Evolutionary conservation across 2,329 filamentous ascomycete genomes (phyloP), one percentile per base, ranked within the genome.

Genomic region (Thielaviopsis musarum): DNA sequence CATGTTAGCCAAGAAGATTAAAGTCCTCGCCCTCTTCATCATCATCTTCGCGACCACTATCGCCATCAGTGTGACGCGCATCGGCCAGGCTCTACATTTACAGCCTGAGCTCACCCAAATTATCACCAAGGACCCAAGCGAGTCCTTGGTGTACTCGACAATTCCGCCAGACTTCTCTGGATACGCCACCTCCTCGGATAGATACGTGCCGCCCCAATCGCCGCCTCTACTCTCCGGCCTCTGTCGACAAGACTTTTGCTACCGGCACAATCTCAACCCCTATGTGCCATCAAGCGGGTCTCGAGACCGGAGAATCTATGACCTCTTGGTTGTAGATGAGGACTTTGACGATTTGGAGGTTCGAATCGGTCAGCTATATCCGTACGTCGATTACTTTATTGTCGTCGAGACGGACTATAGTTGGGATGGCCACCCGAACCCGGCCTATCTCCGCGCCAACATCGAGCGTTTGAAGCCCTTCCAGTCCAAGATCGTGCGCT

Each of bases 321-420:
- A 85, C 66, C 71, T 85, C 1, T 73, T 83, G 65, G 77, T 84
- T 73, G 69, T 84, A 64, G 83, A 81, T 64, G 77, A 74, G 2
- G 82, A 85, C 69, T 72, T 85, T 13, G 82, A 85, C 69, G 82
- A 80, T 75, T 73, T 85, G 51, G 82, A 85, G 67, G 78, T 86
- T 54, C 78, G 81, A 12, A 71, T 85, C 2, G 74, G 80, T 65
- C 78, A 78, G 2, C 74, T 82, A 17, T 77, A 77, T 60, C 68
- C 76, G 48, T 70, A 77, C 51, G 80, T 85, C 61, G 82, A 85
- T 69, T 83, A 83, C 69, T 85, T 83, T 64, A 72, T 85, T 65
- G 74, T 85, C 38, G 74, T 84, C 56, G 82, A 85, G 69, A 75
- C 77, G 0, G 67, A 70, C 19, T 74, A 71, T 56, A 83, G 81